Evolutionary conservation across 495 filamentous ascomycete species (phyloP).

Genomic region (Sabuloglossum arenarium): DNA sequence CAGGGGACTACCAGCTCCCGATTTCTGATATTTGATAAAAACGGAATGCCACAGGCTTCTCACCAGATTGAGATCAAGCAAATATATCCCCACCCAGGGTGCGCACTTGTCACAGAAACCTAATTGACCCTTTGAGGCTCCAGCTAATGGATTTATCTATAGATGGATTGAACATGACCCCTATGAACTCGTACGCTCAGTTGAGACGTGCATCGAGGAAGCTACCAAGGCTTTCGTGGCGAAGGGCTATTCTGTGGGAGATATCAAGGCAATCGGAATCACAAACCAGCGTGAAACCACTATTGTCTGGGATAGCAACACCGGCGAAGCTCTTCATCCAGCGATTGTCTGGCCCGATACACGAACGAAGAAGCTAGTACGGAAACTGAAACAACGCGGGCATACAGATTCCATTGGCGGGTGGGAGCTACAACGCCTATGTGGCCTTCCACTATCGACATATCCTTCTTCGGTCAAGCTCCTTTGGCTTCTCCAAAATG

Average conservation of each 20-base stretch:
- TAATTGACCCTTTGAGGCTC: neutral
- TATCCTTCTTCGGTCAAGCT: constrained; percentile 87
- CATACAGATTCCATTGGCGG: too few species aligned
- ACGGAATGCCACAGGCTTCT: constrained; percentile 58
- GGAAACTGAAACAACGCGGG: constrained; percentile 51
- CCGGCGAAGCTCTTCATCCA: constrained; percentile 70
- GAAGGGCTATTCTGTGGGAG: constrained; percentile 43
- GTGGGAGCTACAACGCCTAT: constrained; percentile 49
- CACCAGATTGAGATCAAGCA: constrained; percentile 89
- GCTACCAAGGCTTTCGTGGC: constrained; percentile 53
- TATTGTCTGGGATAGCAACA: constrained; percentile 73
- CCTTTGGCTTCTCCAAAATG: constrained; percentile 62
- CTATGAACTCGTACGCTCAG: constrained; percentile 53
- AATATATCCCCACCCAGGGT: constrained; percentile 78
- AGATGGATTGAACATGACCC: constrained; percentile 96
- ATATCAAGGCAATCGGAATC: constrained; percentile 76
- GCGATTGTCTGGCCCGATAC: constrained; percentile 94
- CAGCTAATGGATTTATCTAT: constrained; percentile 2
- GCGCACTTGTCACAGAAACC: constrained; percentile 19
- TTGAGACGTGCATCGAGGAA: constrained; percentile 66
- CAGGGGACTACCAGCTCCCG: constrained; percentile 86
- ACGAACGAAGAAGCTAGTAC: constrained; percentile 55
- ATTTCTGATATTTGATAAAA: constrained; percentile 76
- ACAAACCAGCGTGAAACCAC: constrained; percentile 92
- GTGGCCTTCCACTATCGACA: constrained; percentile 77